Evolutionary conservation across 768 basidiomycete species (phyloP).

Genomic region (Megacollybia marginata): DNA sequence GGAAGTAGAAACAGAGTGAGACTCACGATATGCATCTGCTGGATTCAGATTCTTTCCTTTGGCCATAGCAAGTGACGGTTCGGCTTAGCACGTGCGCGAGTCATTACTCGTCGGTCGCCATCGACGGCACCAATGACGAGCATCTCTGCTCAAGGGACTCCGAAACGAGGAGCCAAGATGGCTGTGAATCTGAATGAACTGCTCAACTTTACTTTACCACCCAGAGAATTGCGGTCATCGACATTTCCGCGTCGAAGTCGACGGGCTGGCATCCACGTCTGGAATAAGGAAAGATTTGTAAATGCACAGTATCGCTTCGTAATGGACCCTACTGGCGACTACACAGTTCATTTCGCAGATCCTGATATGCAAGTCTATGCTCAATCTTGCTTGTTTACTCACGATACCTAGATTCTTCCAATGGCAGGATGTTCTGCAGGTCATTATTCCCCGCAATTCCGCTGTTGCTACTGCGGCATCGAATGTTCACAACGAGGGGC

Average conservation of each 20-base stretch:
- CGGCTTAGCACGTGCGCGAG: no score
- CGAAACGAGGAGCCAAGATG: conserved; percentile 65
- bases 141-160: conserved; percentile 14
- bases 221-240: conserved; percentile 58
- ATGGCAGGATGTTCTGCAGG: conserved; percentile 93
- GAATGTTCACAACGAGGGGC: conserved; percentile 47
- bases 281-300: conserved; percentile 93
- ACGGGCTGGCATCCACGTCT: conserved; percentile 58
- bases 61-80: conserved; percentile 46
- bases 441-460: conserved; percentile 83
- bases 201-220: conserved; percentile 90
- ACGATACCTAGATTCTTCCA: conserved; percentile 68
- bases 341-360: conserved; percentile 94
- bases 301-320: conserved; percentile 96
- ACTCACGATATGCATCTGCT: conserved; percentile 87
- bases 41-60: conserved; percentile 87
- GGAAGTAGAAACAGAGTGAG: not conserved
- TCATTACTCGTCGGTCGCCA: no score
- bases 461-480: conserved; percentile 60
- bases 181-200: conserved; percentile 69
- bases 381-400: not conserved
- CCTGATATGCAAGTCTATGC: conserved; percentile 78
- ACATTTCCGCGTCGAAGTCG: conserved; percentile 70
- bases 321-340: conserved; percentile 86
- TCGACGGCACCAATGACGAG: no score